Percentiles rank a stretch among this genome's conserved stretches.
phyloP scores from a whole-genome alignment of 2,329 filamentous ascomycete species.

The Fusarium caatingaense region DNA sequence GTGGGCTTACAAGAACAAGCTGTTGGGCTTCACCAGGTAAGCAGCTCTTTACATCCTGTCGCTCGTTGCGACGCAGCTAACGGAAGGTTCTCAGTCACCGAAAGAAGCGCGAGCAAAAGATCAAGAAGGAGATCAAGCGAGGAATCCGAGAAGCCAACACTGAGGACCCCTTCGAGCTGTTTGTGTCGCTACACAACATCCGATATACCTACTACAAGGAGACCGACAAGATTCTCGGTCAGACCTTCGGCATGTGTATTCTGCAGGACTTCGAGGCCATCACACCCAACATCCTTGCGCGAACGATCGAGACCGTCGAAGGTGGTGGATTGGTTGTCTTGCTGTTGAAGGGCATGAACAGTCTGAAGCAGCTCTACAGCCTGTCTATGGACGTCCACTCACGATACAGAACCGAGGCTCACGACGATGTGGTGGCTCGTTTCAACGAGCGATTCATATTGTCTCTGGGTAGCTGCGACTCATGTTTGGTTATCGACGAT shows the following conservation, averaged over 20 bases:
- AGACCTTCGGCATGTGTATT: constrained; percentile 98
- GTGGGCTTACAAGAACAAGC: constrained; percentile 99
- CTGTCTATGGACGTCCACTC: constrained; percentile 98
- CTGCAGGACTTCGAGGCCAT: constrained; percentile 98
- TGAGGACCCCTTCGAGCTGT: constrained; percentile 96
- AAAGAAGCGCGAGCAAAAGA: constrained; percentile 97
- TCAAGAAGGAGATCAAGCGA: constrained; percentile 97
- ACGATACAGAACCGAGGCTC: constrained; percentile 94
- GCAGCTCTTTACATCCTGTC: constrained; percentile 20
- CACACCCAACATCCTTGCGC: constrained; percentile 94
- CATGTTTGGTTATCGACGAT: constrained; percentile 95
- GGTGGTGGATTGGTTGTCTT: constrained; percentile 92
- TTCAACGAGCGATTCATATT: constrained; percentile 99
- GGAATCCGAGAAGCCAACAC: constrained; percentile 92
- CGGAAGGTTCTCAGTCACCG: constrained; percentile 72
- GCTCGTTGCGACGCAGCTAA: constrained; percentile 32
- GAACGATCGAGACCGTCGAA: constrained; percentile 97
- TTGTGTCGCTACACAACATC: constrained; percentile 95
- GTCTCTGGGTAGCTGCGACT: constrained; percentile 93
- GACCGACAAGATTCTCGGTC: constrained; percentile 97
- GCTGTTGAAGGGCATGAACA: constrained; percentile 94
- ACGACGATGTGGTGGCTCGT: constrained; percentile 91
- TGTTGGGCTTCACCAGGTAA: constrained; percentile 87
- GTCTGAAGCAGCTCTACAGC: constrained; percentile 96
- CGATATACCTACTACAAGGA: constrained; percentile 99